Evolutionary conservation across 1,284 basidiomycete species (phyloP).

Genomic region (Heterobasidion occidentale): DNA sequence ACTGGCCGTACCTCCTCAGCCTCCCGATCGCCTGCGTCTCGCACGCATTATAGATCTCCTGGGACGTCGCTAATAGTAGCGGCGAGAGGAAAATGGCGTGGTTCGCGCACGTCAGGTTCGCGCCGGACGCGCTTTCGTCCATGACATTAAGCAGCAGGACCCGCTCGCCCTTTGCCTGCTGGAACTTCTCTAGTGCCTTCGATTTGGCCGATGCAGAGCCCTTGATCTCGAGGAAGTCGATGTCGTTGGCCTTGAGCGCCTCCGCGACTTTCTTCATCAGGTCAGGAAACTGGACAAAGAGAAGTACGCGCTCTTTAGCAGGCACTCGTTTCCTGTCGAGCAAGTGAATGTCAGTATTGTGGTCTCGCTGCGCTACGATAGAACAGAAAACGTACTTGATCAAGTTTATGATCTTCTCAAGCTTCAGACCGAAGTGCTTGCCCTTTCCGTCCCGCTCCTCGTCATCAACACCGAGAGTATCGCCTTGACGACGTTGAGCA

Average conservation of each 20-base stretch:
- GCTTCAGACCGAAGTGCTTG: slow-evolving; percentile 82
- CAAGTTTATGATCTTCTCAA: slow-evolving; percentile 77
- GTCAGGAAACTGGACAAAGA: slow-evolving; percentile 94
- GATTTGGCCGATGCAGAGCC: slow-evolving; percentile 75
- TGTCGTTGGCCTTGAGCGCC: slow-evolving; percentile 64
- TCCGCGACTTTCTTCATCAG: slow-evolving; percentile 86
- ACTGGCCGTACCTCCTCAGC: slow-evolving; percentile 81
- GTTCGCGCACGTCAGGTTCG: slow-evolving; percentile 89
- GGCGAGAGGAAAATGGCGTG: slow-evolving; percentile 94
- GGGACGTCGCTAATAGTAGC: slow-evolving; percentile 68
- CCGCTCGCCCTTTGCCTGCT: slow-evolving; percentile 66
- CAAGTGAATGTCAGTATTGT: background rate
- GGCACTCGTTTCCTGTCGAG: slow-evolving; percentile 54
- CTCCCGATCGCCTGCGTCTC: slow-evolving; percentile 91
- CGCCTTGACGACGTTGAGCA: slow-evolving; percentile 74
- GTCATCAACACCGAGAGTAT: slow-evolving; percentile 80
- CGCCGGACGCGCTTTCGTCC: slow-evolving; percentile 90
- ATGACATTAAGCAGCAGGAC: slow-evolving; percentile 87
- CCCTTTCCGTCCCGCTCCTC: slow-evolving; percentile 62
- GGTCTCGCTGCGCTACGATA: background rate
- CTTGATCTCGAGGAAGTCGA: slow-evolving; percentile 76
- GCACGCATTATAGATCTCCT: slow-evolving; percentile 79
- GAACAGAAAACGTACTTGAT: slow-evolving; percentile 47
- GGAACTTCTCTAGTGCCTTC: slow-evolving; percentile 79
- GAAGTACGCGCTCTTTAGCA: slow-evolving; percentile 73